Base-by-base conservation (phyloP, 805 yeast species). In the Nematodospora valgi region DNA sequence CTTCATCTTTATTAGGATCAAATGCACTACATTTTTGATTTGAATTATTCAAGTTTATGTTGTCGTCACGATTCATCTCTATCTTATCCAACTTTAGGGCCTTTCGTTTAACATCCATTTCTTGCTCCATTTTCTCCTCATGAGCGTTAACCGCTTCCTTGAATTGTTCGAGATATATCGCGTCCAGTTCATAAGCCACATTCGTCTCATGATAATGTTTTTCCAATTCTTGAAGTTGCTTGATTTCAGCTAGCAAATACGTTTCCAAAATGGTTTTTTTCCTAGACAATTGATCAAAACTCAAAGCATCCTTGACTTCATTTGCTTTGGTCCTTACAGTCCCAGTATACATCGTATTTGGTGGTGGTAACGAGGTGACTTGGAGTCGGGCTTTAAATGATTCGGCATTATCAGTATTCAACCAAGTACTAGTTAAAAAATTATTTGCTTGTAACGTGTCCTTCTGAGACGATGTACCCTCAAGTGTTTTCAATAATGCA, bases 241-340 rank as follows among this genome's bases (percentile, higher is more conserved):
- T 58, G 23, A 56, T 28, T 40, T 67, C 72, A 2, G 72, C 70
- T 62, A 52, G 60, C 12, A 66, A 46, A 36, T 59, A 56, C 10
- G 68, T 58, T 37, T 66, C 71, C 29, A 62, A 39, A 23, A 46
- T 48, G 12, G 47, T 48, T 32, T 56, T 58, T 17, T 58, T 41
- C 24, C 58, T 38, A 6, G 38, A 31, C 16, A 58, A 36, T 10
- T 39, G 46, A 39, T 62, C 68, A 25, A 46, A 53, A 39, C 46
- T 51, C 7, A 61, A 42, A 3, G 58, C 44, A 31, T 39, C 40
- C 21, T 31, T 37, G 13, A 33, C 19, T 27, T 45, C 47, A 29
- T 40, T 40, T 11, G 32, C 14, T 21, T 37, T 44, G n/a, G 23
- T 34, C 11, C 14, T 25, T 12, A 32, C 31, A 8, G 23, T 8